phyloP scores from a whole-genome alignment of 306 rosid genomes.

The Begonia fuchsioides region DNA sequence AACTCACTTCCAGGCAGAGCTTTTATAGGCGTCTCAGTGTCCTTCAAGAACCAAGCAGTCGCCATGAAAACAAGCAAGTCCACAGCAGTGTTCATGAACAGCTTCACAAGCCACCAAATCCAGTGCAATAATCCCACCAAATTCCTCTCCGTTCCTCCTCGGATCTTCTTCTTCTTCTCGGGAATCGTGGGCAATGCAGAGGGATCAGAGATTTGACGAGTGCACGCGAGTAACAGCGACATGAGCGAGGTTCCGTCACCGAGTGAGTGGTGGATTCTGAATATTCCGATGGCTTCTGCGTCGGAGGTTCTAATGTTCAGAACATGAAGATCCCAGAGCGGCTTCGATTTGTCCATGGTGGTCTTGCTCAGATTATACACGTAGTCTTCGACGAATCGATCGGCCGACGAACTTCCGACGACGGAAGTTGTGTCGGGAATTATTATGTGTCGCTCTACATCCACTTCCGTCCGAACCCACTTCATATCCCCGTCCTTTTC shows the following conservation, averaged over 20 bases:
- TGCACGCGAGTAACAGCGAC: conserved; percentile 26
- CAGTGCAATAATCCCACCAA: neutral
- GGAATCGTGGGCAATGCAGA: conserved; percentile 21
- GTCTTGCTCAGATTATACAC: conserved; percentile 17
- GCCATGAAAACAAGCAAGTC: conserved; percentile 11
- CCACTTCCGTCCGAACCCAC: conserved; percentile 24
- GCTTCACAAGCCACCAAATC: conserved; percentile 14
- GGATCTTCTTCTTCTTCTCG: neutral
- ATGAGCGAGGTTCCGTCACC: conserved; percentile 29
- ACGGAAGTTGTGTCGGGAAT: conserved; percentile 6
- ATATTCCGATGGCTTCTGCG: conserved; percentile 14
- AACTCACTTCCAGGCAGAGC: conserved; percentile 6
- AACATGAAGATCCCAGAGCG: conserved; percentile 27
- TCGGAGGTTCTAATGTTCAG: conserved; percentile 18
- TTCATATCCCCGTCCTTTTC: conserved; percentile 12
- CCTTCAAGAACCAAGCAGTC: conserved; percentile 13
- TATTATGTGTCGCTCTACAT: conserved; percentile 12
- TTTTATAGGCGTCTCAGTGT: conserved; percentile 16
- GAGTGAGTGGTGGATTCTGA: conserved; percentile 26
- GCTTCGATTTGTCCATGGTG: conserved; percentile 15
- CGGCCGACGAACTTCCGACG: neutral
- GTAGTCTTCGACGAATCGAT: conserved; percentile 20
- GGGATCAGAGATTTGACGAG: conserved; percentile 13
- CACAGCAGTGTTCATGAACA: conserved; percentile 16
- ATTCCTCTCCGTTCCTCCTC: neutral